Conservation (phyloP, 2,329 filamentous ascomycete genomes). For the Venturia pyrina region DNA sequence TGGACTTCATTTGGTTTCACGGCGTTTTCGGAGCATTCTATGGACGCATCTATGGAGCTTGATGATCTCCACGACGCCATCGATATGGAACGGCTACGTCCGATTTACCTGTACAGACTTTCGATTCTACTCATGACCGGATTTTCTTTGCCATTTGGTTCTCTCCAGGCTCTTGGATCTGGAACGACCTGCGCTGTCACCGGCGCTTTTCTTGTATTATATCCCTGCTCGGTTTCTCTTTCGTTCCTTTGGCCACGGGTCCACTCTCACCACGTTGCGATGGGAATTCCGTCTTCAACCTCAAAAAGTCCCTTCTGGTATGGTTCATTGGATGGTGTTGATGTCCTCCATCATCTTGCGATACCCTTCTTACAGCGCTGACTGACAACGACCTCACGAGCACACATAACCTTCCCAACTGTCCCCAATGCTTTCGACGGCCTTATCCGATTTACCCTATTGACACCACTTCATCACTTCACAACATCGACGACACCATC, state of each 20-base stretch:
- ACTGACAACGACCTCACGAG: neutral
- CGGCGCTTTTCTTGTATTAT: slow-evolving; percentile 1
- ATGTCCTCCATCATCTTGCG: neutral
- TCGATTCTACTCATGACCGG: slow-evolving; percentile 2
- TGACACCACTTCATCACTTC: neutral
- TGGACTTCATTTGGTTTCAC: neutral
- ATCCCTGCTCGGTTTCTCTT: neutral
- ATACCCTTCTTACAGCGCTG: slow-evolving; percentile 4
- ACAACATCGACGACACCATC: neutral
- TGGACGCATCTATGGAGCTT: neutral
- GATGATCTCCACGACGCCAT: slow-evolving; percentile 7
- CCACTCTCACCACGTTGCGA: neutral
- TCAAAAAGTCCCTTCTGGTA: neutral
- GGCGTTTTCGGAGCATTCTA: slow-evolving; percentile 3
- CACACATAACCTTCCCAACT: neutral
- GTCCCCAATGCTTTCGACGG: neutral
- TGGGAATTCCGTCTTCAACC: neutral
- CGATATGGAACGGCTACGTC: slow-evolving; percentile 3
- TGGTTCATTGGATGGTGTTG: slow-evolving; percentile 1
- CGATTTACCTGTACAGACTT: neutral
- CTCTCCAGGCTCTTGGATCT: neutral
- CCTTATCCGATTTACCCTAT: neutral
- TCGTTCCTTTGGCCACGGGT: neutral
- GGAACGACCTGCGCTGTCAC: neutral
- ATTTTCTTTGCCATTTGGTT: neutral